phyloP scores from a whole-genome alignment of 371 early-diverging fungal genomes.

The Apophysomyces ossiformis region DNA sequence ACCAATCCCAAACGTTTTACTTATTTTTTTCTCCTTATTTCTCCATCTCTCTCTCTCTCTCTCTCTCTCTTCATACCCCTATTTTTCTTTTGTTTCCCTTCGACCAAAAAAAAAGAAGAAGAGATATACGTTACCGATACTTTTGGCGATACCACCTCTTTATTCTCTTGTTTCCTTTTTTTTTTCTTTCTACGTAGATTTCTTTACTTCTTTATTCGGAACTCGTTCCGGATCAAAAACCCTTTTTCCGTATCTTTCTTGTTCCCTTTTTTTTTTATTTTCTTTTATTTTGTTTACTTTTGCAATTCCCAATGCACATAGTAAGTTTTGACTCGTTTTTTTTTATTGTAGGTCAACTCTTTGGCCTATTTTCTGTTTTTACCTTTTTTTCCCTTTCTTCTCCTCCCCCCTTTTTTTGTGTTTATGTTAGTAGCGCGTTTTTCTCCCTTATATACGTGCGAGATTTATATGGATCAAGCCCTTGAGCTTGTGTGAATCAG shows the following conservation, averaged over 20 bases:
- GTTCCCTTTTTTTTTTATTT: slow-evolving; percentile 14
- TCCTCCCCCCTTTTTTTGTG: slow-evolving; percentile 1
- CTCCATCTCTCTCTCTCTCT: slow-evolving; percentile 4
- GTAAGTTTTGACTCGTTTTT: slow-evolving; percentile 9
- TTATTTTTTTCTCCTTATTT: not conserved
- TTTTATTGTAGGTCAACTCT: slow-evolving; percentile 7
- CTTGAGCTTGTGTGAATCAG: slow-evolving; percentile 3
- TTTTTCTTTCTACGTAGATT: not conserved
- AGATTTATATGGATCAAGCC: slow-evolving; percentile 7
- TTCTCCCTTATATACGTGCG: slow-evolving; percentile 5
- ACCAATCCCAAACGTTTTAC: not conserved
- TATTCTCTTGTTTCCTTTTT: not conserved
- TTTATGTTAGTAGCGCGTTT: slow-evolving; percentile 11
- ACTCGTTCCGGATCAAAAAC: not conserved
- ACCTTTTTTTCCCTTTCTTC: not conserved
- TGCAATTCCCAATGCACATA: slow-evolving; percentile 2
- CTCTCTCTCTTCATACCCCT: slow-evolving; percentile 5
- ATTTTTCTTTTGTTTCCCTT: slow-evolving; percentile 1
- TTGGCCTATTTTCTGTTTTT: slow-evolving; percentile 11
- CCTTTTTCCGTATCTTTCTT: slow-evolving; percentile 7
- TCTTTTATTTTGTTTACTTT: not conserved
- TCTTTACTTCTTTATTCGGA: slow-evolving; percentile 12
- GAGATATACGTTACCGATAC: not conserved
- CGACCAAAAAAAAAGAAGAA: not conserved
- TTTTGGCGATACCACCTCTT: slow-evolving; percentile 3